A percentile compares a stretch with the other conserved stretches of the same genome.
Conservation (phyloP, 441 rosid genomes). For the Euphorbia celastroides region DNA sequence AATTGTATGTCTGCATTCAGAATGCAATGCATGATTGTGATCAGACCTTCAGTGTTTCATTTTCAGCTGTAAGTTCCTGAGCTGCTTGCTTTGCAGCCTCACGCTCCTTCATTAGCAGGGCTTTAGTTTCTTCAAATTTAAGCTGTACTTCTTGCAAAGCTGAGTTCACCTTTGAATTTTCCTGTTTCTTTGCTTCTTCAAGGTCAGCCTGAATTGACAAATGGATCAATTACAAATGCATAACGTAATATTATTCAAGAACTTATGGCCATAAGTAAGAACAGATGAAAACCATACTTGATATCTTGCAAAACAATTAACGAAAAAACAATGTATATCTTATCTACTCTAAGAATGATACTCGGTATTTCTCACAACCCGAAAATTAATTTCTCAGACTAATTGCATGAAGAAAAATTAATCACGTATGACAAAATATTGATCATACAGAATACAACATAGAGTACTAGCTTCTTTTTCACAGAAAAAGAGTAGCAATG, state of each 20-base stretch:
- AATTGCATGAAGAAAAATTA: neutral
- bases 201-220: conserved; percentile 43
- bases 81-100: conserved; percentile 42
- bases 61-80: conserved; percentile 64
- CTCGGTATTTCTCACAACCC: neutral
- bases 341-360: neutral
- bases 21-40: conserved; percentile 5
- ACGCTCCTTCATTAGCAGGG: conserved; percentile 32
- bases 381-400: neutral
- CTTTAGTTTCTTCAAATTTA: conserved; percentile 44
- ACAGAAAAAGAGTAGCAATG: neutral
- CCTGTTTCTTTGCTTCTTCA: conserved; percentile 69
- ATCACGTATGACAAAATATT: neutral
- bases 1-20: neutral
- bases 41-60: conserved; percentile 75
- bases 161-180: conserved; percentile 62
- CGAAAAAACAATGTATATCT: neutral
- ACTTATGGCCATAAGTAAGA: neutral
- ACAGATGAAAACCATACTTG: neutral
- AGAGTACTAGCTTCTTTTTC: neutral
- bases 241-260: neutral
- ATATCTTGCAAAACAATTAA: neutral
- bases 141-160: conserved; percentile 60
- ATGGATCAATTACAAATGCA: conserved; percentile 11
- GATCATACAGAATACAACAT: neutral